Percentiles rank a stretch among this genome's conserved stretches.
phyloP scores from a whole-genome alignment of 352 stramenopile species.

The Phytophthora meadii region DNA sequence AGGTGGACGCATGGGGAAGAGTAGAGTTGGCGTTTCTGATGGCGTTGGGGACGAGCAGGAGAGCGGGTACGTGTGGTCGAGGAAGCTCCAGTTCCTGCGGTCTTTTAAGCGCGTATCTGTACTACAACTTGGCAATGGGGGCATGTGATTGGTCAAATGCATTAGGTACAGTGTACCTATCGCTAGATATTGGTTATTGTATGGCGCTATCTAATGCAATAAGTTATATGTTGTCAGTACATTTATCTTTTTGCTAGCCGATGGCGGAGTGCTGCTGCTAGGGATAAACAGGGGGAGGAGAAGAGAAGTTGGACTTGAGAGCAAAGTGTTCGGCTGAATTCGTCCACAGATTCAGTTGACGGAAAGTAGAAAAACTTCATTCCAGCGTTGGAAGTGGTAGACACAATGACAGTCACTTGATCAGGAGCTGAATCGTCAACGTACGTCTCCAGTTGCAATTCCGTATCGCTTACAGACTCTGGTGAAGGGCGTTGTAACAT shows the following conservation, averaged over 20 bases:
- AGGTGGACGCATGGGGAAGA: slow-evolving; percentile 14
- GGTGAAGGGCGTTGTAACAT: slow-evolving; percentile 13
- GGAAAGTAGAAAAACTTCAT: slow-evolving; percentile 10
- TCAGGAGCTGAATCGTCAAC: neutral
- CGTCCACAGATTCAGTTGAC: neutral
- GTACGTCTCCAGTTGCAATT: slow-evolving; percentile 1
- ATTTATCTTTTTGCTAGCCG: slow-evolving; percentile 1
- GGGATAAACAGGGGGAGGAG: neutral
- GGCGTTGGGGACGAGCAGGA: neutral
- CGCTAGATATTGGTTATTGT: neutral
- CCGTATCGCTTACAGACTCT: neutral
- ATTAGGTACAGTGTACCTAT: neutral
- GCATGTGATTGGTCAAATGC: neutral
- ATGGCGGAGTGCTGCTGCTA: neutral
- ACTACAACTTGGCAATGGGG: slow-evolving; percentile 14
- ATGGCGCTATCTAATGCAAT: too few species aligned
- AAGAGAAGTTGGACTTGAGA: slow-evolving; percentile 4
- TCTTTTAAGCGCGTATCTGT: slow-evolving; percentile 3
- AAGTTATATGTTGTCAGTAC: too few species aligned
- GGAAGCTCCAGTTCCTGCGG: neutral
- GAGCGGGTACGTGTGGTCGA: slow-evolving; percentile 5
- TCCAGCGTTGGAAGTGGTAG: slow-evolving; percentile 8
- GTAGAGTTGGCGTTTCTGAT: neutral
- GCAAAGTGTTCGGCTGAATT: slow-evolving; percentile 3
- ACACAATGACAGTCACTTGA: slow-evolving; percentile 16